A percentile compares a stretch with the other conserved stretches of the same genome.
phyloP scores from a whole-genome alignment of 2,329 filamentous ascomycete genomes.

The Anthostomella pinea region DNA sequence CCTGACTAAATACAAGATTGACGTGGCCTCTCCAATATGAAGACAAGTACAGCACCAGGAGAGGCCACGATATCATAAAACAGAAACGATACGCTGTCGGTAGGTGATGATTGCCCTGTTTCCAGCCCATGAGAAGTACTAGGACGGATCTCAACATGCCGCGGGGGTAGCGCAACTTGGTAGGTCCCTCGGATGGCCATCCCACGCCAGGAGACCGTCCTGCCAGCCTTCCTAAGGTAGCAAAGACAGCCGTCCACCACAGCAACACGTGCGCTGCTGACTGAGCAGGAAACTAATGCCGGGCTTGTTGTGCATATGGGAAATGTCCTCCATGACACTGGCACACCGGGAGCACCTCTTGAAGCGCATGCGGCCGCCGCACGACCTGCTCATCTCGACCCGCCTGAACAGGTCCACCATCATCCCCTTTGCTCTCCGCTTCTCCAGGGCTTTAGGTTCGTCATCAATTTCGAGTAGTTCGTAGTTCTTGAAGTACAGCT shows the following conservation, averaged over 20 bases:
- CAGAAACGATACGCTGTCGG: too few relatives aligned
- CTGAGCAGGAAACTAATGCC: slow-evolving; percentile 52
- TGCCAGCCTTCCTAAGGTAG: slow-evolving; percentile 25
- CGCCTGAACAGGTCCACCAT: slow-evolving; percentile 58
- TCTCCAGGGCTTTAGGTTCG: slow-evolving; percentile 47
- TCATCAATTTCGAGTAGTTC: slow-evolving; percentile 64
- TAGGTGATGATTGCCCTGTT: too few relatives aligned
- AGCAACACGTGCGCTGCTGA: slow-evolving; percentile 55
- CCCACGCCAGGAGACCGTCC: not conserved
- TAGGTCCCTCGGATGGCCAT: not conserved
- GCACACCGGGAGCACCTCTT: slow-evolving; percentile 59
- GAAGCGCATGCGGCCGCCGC: slow-evolving; percentile 31
- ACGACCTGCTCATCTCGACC: slow-evolving; percentile 50
- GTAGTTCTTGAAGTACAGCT: slow-evolving; percentile 72
- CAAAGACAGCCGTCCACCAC: slow-evolving; percentile 52
- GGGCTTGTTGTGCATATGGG: slow-evolving; percentile 37
- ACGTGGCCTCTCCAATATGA: too few relatives aligned
- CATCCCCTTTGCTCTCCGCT: slow-evolving; percentile 34
- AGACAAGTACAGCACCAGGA: too few relatives aligned
- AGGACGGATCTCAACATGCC: too few relatives aligned
- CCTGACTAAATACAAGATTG: too few relatives aligned
- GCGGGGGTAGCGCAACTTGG: not conserved
- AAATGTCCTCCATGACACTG: slow-evolving; percentile 62
- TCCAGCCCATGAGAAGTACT: too few relatives aligned
- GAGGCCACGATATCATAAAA: too few relatives aligned